Base-by-base conservation (phyloP, 164 flowering plant species). In the Annona squamosa region DNA sequence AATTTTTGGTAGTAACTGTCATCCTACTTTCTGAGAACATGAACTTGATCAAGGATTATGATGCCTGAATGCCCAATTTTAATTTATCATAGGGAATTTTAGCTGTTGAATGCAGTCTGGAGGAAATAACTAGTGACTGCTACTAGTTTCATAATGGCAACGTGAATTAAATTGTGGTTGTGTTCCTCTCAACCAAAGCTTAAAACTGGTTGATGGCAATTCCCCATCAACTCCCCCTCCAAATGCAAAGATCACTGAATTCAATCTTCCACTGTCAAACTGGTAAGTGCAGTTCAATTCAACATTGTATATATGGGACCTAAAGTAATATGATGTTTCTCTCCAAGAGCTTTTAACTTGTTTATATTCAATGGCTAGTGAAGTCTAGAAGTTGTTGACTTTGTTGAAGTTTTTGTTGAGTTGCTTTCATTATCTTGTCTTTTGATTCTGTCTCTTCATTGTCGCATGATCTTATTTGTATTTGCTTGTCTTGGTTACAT, bases 401-500 rank as follows among this genome's bases (percentile, higher is more conserved):
- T 52, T 52, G 7, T 16, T 52, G 59, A 16, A 52, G 7, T 52
- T 16, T 52, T 10, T 7, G 59, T 16, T 3, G 59, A 10, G 59
- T 52, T 52, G 7, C 59, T 52, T 52, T 52, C 59, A 52, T 52
- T 52, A 52, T 10, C 13, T 52, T 52, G 59, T 6, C 2, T 52
- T 52, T 52, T 52, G 9, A 2, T 7, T 7, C 13, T 52, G 2
- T 52, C 59, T 52, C 59, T 52, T 16, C 59, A 9, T 16, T 52
- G 13, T 52, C 9, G 59, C 9, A 52, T 13, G 13, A 9, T 52
- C 13, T 52, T 16, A 52, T 16, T 10, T 10, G 59, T 2, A 5
- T 12, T 48, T 48, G 57, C 59, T 16, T 52, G 9, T 52, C 17
- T 6, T 77, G 68, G 61, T 77, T 71, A 67, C 72, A 71, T 46